These are phyloP conservation scores for Exophiala mesophila DNA, from an alignment of 2,329 filamentous ascomycete species.

Conservation along the genomic window DNA sequence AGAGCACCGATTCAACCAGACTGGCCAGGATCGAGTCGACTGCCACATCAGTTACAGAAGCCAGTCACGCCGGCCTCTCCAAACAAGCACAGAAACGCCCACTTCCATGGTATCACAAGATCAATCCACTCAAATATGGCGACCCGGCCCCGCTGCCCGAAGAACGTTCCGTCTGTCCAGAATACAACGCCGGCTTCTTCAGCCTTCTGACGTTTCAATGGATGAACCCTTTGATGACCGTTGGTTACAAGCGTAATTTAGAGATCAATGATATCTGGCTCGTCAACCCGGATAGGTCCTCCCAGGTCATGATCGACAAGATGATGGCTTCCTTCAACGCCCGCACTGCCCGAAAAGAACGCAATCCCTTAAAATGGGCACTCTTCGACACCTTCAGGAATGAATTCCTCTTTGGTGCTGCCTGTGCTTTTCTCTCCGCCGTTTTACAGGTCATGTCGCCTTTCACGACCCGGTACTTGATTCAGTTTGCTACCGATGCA, in stretches of 20 bases:
- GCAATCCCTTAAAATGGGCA: slow-evolving; percentile 71
- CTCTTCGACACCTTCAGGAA: slow-evolving; percentile 79
- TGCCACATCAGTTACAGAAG: slow-evolving; percentile 35
- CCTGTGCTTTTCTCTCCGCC: slow-evolving; percentile 67
- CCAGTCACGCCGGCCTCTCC: slow-evolving; percentile 28
- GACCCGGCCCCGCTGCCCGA: slow-evolving; percentile 52
- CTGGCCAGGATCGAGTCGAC: slow-evolving; percentile 37
- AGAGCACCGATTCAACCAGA: slow-evolving; percentile 31
- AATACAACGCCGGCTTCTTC: slow-evolving; percentile 68
- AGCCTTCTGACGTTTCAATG: slow-evolving; percentile 79
- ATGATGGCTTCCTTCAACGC: slow-evolving; percentile 65
- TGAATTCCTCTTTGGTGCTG: slow-evolving; percentile 81
- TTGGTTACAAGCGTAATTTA: slow-evolving; percentile 78
- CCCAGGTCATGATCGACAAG: slow-evolving; percentile 63
- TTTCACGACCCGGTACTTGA: slow-evolving; percentile 79
- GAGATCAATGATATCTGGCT: slow-evolving; percentile 82
- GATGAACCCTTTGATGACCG: slow-evolving; percentile 82
- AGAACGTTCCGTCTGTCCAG: slow-evolving; percentile 55
- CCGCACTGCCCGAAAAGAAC: slow-evolving; percentile 62
- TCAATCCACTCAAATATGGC: slow-evolving; percentile 45
- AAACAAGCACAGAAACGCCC: slow-evolving; percentile 11
- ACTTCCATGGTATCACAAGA: slow-evolving; percentile 36
- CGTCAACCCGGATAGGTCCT: slow-evolving; percentile 74
- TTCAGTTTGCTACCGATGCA: slow-evolving; percentile 75
- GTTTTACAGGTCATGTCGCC: slow-evolving; percentile 75